Percentiles rank a stretch among this genome's conserved stretches.
Conservation (phyloP, 768 basidiomycete genomes). For the Cystofilobasidium capitatum region DNA sequence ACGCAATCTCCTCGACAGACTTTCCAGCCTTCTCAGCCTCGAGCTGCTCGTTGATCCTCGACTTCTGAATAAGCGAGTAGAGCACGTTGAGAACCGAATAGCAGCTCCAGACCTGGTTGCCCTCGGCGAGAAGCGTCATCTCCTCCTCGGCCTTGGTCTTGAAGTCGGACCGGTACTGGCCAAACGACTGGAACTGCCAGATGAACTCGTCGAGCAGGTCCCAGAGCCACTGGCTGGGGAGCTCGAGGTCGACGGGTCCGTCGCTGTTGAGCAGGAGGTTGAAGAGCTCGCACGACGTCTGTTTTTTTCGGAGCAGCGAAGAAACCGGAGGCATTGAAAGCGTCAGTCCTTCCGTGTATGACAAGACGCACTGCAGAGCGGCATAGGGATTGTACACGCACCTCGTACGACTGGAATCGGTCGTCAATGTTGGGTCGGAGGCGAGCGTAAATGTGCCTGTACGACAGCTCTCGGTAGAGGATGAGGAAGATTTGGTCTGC, state of each 20-base stretch:
- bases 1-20: constrained; percentile 73
- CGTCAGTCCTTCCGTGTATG: too few species aligned
- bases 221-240: constrained; percentile 98
- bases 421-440: constrained; percentile 92
- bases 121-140: constrained; percentile 41
- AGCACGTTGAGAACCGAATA: constrained; percentile 97
- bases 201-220: constrained; percentile 54
- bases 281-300: constrained; percentile 81
- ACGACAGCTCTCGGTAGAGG: constrained; percentile 75
- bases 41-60: constrained; percentile 87
- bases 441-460: constrained; percentile 79
- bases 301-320: constrained; percentile 46
- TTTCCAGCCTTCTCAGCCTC: constrained; percentile 69
- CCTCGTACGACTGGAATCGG: constrained; percentile 84
- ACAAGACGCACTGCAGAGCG: background rate
- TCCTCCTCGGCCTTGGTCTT: constrained; percentile 65
- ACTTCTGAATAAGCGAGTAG: constrained; percentile 97
- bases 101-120: constrained; percentile 78
- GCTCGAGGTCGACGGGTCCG: constrained; percentile 80
- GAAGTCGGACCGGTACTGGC: constrained; percentile 67
- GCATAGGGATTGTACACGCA: constrained; percentile 25
- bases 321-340: too few species aligned
- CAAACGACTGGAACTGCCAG: constrained; percentile 96
- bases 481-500: constrained; percentile 89
- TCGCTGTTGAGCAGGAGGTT: constrained; percentile 96